Percentiles rank a stretch among this genome's conserved stretches.
Evolutionary conservation across 2,329 filamentous ascomycete species (phyloP).

Genomic region (Xylaria arbuscula): DNA sequence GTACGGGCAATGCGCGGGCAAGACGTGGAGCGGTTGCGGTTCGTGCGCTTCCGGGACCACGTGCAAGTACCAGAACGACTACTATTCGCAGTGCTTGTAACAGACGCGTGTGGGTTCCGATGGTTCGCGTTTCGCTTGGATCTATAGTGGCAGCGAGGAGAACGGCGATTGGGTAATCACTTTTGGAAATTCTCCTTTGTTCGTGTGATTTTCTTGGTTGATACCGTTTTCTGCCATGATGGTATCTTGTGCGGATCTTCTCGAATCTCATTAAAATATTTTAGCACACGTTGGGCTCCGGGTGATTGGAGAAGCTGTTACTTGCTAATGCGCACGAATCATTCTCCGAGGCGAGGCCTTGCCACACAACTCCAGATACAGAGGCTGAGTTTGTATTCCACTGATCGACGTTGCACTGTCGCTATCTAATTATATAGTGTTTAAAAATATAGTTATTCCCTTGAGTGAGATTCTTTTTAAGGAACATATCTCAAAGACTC

Average conservation of each 20-base stretch:
- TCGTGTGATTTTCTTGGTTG: slow-evolving; percentile 2
- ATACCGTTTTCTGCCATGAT: not conserved
- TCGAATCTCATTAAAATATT: not conserved
- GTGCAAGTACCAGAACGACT: slow-evolving; percentile 48
- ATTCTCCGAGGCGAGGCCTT: not conserved
- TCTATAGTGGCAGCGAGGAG: not conserved
- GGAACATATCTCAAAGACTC: slow-evolving; percentile 49
- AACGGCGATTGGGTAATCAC: not conserved
- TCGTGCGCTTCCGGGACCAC: slow-evolving; percentile 42
- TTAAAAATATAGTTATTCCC: slow-evolving; percentile 50
- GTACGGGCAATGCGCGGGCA: slow-evolving; percentile 48
- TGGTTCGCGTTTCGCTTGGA: not conserved
- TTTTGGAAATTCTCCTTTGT: not conserved
- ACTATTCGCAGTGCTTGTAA: slow-evolving; percentile 48
- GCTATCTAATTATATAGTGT: slow-evolving; percentile 41
- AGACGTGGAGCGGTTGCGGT: slow-evolving; percentile 46
- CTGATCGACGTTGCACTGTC: slow-evolving; percentile 46
- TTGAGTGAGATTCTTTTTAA: slow-evolving; percentile 50
- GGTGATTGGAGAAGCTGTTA: not conserved
- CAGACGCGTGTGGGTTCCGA: not conserved
- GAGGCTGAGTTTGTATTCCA: slow-evolving; percentile 47
- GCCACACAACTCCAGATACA: not conserved
- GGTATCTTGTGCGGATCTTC: not conserved
- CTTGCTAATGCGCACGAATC: not conserved
- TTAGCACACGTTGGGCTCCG: too few relatives aligned